phyloP scores from a whole-genome alignment of 2,329 filamentous ascomycete genomes.

The Aspergillus persii region DNA sequence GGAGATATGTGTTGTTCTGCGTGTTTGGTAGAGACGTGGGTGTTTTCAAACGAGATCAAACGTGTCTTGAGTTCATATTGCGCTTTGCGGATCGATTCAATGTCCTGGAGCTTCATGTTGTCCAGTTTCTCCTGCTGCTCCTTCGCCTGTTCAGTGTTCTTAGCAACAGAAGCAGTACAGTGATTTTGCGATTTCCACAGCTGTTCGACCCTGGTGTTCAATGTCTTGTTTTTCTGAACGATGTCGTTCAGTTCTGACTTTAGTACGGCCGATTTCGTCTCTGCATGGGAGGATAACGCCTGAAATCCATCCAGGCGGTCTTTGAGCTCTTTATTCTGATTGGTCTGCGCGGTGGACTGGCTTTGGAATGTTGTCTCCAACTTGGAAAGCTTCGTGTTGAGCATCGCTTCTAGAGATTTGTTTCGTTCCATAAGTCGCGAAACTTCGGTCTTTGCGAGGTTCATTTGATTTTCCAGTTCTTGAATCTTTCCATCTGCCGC shows the following conservation, averaged over 20 bases:
- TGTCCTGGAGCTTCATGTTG: neutral
- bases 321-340: neutral
- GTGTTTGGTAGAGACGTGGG: neutral
- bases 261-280: neutral
- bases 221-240: neutral
- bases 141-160: neutral
- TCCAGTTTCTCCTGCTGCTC: slow-evolving; percentile 2
- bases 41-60: neutral
- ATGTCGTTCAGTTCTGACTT: neutral
- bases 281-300: neutral
- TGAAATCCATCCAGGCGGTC: neutral
- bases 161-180: neutral
- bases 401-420: neutral
- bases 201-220: slow-evolving; percentile 1
- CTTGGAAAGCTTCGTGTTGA: neutral
- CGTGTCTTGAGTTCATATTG: neutral
- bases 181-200: slow-evolving; percentile 5
- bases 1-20: neutral
- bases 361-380: neutral
- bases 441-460: slow-evolving; percentile 1
- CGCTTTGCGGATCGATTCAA: neutral
- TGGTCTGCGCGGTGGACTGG: neutral
- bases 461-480: slow-evolving; percentile 18
- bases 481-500: slow-evolving; percentile 9
- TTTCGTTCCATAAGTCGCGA: neutral